These are phyloP conservation scores for Boletus sensibilis DNA, from an alignment of 768 basidiomycete species.

Conservation along the genomic window DNA sequence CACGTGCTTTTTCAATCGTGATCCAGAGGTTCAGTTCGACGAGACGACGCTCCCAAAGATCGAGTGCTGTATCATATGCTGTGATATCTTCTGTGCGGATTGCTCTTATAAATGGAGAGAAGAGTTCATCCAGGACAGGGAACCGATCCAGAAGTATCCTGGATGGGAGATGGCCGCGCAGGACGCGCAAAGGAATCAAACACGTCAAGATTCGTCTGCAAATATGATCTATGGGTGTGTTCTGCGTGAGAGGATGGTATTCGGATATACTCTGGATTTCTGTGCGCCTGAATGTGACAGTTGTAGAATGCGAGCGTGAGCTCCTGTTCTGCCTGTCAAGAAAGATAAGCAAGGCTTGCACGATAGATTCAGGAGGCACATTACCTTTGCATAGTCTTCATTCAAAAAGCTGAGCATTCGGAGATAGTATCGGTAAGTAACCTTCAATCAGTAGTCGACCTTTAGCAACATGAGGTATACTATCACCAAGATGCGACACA, in stretches of 20 bases:
- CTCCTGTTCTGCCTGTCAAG: constrained; percentile 75
- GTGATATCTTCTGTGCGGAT: constrained; percentile 75
- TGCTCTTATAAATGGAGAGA: constrained; percentile 76
- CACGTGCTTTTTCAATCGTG: constrained; percentile 83
- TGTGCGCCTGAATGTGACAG: constrained; percentile 65
- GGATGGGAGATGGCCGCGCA: constrained; percentile 86
- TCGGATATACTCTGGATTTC: constrained; percentile 78
- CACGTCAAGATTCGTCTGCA: constrained; percentile 85
- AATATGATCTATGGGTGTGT: background rate
- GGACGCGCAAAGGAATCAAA: constrained; percentile 83
- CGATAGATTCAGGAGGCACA: constrained; percentile 4
- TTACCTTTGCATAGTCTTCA: constrained; percentile 83
- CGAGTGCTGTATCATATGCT: constrained; percentile 78
- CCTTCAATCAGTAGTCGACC: constrained; percentile 45
- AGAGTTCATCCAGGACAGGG: constrained; percentile 70
- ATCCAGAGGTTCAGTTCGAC: constrained; percentile 88
- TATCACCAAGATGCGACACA: constrained; percentile 33
- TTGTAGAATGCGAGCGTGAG: constrained; percentile 84
- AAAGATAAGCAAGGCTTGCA: background rate
- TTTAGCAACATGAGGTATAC: constrained; percentile 5
- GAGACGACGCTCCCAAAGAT: constrained; percentile 65
- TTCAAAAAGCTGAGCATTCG: constrained; percentile 94
- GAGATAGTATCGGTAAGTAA: constrained; percentile 91
- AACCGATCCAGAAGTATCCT: constrained; percentile 66
- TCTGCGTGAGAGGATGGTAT: background rate